Percentiles rank a stretch among this genome's conserved stretches.
Evolutionary conservation across 441 rosid species (phyloP).

Genomic region (Populus hybrid): DNA sequence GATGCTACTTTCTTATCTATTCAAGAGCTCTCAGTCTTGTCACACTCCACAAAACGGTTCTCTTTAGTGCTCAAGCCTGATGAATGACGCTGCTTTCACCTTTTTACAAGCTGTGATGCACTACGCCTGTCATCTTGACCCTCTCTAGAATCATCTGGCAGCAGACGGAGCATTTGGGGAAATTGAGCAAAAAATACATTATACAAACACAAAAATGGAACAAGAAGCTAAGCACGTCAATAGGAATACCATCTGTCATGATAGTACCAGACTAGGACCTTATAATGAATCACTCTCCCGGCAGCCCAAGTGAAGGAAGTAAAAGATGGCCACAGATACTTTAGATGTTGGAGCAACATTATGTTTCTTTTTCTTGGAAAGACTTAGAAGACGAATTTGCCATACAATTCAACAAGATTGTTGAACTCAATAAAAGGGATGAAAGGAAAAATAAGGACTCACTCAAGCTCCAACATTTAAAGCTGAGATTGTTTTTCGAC

Average conservation of each 20-base stretch:
- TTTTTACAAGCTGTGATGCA: constrained; percentile 62
- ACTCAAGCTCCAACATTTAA: background rate
- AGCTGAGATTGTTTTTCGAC: background rate
- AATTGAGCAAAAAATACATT: background rate
- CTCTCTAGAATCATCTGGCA: constrained; percentile 51
- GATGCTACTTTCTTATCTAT: background rate
- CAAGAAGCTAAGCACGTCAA: background rate
- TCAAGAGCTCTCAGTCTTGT: constrained; percentile 36
- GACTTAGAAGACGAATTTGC: background rate
- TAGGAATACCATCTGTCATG: background rate
- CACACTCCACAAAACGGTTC: constrained; percentile 51
- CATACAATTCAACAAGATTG: background rate
- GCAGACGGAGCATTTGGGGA: constrained; percentile 17
- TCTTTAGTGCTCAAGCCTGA: constrained; percentile 44
- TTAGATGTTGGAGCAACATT: background rate
- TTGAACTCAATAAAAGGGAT: background rate
- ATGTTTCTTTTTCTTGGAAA: background rate
- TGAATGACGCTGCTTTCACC: constrained; percentile 63
- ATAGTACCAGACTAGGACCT: background rate
- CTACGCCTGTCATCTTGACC: constrained; percentile 59
- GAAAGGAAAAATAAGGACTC: background rate
- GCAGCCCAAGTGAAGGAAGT: background rate
- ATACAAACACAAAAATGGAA: background rate
- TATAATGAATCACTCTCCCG: background rate
- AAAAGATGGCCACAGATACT: background rate